Evolutionary conservation across 305 asterid species (phyloP).

Genomic region (Solanum aculeatissimum): DNA sequence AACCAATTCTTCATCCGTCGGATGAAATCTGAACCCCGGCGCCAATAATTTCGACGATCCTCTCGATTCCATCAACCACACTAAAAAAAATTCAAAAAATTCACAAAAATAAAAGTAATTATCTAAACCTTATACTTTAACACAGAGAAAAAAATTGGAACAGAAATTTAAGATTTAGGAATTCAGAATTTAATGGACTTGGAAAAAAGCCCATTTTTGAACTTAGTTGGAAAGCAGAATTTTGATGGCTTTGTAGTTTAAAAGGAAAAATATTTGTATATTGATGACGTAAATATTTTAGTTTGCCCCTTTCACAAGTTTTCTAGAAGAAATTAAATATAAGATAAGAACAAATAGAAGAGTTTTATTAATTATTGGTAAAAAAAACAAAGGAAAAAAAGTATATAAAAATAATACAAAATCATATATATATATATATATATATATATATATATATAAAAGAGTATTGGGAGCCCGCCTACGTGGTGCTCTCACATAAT

Average conservation of each 20-base stretch:
- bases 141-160: neutral
- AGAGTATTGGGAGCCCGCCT: no score
- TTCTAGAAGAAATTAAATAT: neutral
- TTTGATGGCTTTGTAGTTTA: neutral
- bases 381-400: neutral
- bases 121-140: neutral
- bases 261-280: neutral
- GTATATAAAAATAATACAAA: neutral
- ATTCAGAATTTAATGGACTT: neutral
- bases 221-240: neutral
- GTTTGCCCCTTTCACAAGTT: neutral
- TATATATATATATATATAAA: no score
- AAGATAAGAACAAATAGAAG: neutral
- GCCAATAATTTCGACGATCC: conserved; percentile 45
- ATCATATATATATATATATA: no score
- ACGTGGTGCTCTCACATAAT: no score
- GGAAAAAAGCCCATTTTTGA: neutral
- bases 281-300: neutral
- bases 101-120: neutral
- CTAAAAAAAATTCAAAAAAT: neutral
- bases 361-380: neutral
- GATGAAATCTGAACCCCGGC: conserved; percentile 97
- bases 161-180: neutral
- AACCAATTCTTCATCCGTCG: conserved; percentile 97
- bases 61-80: conserved; percentile 18